A percentile compares a stretch with the other conserved stretches of the same genome.
Conservation (phyloP, 805 yeast genomes). For the Schwanniomyces occidentalis region DNA sequence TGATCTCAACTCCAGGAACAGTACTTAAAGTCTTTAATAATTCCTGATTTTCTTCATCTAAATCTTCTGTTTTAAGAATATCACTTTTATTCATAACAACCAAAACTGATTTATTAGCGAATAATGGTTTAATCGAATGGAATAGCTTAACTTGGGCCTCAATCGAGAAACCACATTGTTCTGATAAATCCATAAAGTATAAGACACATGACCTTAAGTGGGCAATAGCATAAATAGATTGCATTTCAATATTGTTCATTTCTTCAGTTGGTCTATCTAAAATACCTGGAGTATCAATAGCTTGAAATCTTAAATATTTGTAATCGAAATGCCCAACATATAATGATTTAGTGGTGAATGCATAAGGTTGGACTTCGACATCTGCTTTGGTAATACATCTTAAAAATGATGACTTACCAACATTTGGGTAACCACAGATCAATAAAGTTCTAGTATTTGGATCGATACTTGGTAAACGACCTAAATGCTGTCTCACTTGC, state of each 20-base stretch:
- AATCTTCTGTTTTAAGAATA: constrained; percentile 81
- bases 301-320: constrained; percentile 96
- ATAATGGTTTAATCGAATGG: constrained; percentile 95
- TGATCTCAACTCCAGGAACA: constrained; percentile 82
- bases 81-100: constrained; percentile 96
- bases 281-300: constrained; percentile 99
- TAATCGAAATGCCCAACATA: constrained; percentile 99
- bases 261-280: constrained; percentile 98
- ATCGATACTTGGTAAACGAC: constrained; percentile 96
- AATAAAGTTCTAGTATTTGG: constrained; percentile 97
- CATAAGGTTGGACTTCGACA: constrained; percentile 99
- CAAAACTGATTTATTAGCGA: constrained; percentile 94
- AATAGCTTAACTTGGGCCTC: constrained; percentile 97
- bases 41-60: constrained; percentile 71
- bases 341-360: constrained; percentile 95
- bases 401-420: constrained; percentile 96
- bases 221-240: constrained; percentile 97
- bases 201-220: constrained; percentile 95
- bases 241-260: constrained; percentile 99
- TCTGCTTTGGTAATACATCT: constrained; percentile 94
- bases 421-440: constrained; percentile 99
- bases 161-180: constrained; percentile 97
- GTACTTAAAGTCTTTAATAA: constrained; percentile 64
- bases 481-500: constrained; percentile 98
- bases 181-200: constrained; percentile 97